A percentile compares a stretch with the other conserved stretches of the same genome.
These are phyloP conservation scores for Leccinum boreale DNA, from an alignment of 768 basidiomycete genomes.

Conservation along the genomic window DNA sequence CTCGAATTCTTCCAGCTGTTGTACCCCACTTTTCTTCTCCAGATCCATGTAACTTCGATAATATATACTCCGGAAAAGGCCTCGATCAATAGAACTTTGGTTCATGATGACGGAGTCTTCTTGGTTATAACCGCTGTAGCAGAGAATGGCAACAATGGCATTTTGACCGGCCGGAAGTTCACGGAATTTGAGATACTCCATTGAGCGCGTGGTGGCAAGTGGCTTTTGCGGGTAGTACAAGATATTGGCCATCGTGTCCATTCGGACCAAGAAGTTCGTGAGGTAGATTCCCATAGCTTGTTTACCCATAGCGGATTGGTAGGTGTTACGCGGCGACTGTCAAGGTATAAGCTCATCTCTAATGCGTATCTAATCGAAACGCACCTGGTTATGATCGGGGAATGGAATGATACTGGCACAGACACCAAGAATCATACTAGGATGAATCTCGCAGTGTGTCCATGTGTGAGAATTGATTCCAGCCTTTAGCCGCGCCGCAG, in stretches of 20 bases:
- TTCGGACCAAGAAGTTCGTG: slow-evolving; percentile 96
- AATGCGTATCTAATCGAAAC: slow-evolving; percentile 22
- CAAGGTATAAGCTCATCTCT: slow-evolving; percentile 4
- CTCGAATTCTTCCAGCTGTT: slow-evolving; percentile 93
- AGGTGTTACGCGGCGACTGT: slow-evolving; percentile 98
- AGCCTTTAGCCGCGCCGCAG: slow-evolving; percentile 84
- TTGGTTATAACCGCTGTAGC: slow-evolving; percentile 99
- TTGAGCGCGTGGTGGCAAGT: slow-evolving; percentile 95
- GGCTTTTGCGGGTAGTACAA: slow-evolving; percentile 99
- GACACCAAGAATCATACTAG: slow-evolving; percentile 97
- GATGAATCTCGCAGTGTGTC: slow-evolving; percentile 99
- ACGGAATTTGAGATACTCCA: slow-evolving; percentile 99
- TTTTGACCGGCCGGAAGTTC: slow-evolving; percentile 99
- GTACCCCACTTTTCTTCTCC: slow-evolving; percentile 93
- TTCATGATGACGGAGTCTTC: slow-evolving; percentile 99
- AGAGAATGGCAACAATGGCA: slow-evolving; percentile 96
- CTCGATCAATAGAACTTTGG: slow-evolving; percentile 96
- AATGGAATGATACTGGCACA: slow-evolving; percentile 99
- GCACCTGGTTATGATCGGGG: slow-evolving; percentile 98
- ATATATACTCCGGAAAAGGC: slow-evolving; percentile 97
- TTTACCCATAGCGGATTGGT: slow-evolving; percentile 99
- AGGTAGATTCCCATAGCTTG: slow-evolving; percentile 99
- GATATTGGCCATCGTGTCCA: slow-evolving; percentile 99
- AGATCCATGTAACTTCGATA: slow-evolving; percentile 98
- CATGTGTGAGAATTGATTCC: slow-evolving; percentile 84